Conservation (phyloP, 495 filamentous ascomycete species). For the Trichoderma reesei region DNA sequence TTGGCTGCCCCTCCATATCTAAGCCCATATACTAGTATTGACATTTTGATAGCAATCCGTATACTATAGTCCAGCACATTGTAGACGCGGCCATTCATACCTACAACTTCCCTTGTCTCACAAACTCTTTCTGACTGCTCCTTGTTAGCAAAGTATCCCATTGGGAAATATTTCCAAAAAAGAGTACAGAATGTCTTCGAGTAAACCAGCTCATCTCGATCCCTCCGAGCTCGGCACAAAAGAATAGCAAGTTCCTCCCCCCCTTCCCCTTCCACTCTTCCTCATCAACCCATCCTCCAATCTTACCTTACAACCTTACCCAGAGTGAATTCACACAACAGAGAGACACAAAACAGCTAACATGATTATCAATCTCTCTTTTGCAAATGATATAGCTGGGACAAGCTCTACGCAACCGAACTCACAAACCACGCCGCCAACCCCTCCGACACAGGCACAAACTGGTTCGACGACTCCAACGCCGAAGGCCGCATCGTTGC, state of each 20-base stretch:
- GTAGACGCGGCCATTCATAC: not conserved
- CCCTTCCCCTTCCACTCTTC: not conserved
- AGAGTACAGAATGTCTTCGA: too few species aligned
- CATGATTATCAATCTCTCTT: slow-evolving; percentile 10
- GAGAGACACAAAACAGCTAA: not conserved
- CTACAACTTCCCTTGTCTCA: too few species aligned
- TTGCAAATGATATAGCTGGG: slow-evolving; percentile 47
- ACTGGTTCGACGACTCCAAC: slow-evolving; percentile 68
- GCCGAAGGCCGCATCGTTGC: slow-evolving; percentile 52
- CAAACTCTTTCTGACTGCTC: not conserved
- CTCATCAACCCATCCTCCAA: too few species aligned
- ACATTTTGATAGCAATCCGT: not conserved
- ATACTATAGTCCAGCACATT: not conserved
- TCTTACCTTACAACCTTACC: too few species aligned
- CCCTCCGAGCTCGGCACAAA: slow-evolving; percentile 60
- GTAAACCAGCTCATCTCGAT: slow-evolving; percentile 41
- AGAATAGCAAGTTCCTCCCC: slow-evolving; percentile 42
- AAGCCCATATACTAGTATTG: too few species aligned
- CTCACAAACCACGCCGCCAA: slow-evolving; percentile 50
- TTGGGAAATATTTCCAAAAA: too few species aligned
- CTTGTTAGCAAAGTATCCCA: too few species aligned
- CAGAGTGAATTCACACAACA: not conserved
- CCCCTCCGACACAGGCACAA: slow-evolving; percentile 54
- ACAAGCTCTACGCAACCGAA: slow-evolving; percentile 52
- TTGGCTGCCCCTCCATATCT: slow-evolving; percentile 7